A percentile compares a stretch with the other conserved stretches of the same genome.
phyloP scores from a whole-genome alignment of 2,329 filamentous ascomycete genomes.

The Epichloe festucae region DNA sequence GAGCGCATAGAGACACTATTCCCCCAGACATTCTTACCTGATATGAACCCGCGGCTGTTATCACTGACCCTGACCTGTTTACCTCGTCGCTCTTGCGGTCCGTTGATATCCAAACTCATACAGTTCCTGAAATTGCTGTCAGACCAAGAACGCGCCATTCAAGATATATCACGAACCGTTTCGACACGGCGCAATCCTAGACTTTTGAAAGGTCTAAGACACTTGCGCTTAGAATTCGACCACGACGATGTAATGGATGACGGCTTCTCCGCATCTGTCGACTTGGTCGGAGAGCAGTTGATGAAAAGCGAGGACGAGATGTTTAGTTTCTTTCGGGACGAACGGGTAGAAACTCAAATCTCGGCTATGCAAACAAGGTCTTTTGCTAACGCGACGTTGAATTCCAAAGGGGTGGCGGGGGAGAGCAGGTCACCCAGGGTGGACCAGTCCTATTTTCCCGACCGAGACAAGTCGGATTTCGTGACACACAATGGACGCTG shows the following conservation, averaged over 20 bases:
- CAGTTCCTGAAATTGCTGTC: conserved; percentile 33
- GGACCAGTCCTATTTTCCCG: conserved; percentile 1
- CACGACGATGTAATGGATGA: conserved; percentile 25
- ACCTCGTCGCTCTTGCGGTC: conserved; percentile 39
- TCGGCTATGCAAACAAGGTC: conserved; percentile 5
- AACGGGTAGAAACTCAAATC: conserved; percentile 5
- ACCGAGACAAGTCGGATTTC: conserved; percentile 11
- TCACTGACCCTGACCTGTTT: conserved; percentile 41
- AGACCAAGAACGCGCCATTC: conserved; percentile 35
- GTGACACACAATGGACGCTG: conserved; percentile 13
- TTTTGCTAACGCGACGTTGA: neutral
- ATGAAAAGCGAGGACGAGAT: conserved; percentile 24
- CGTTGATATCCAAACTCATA: conserved; percentile 33
- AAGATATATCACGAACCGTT: conserved; percentile 12
- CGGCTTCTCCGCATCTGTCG: conserved; percentile 17
- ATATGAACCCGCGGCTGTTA: conserved; percentile 42
- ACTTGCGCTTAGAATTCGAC: conserved; percentile 42
- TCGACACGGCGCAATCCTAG: conserved; percentile 26
- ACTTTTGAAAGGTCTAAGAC: conserved; percentile 37
- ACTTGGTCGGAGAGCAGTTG: conserved; percentile 29
- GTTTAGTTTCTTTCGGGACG: conserved; percentile 34
- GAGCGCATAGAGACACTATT: conserved; percentile 32
- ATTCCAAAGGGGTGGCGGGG: conserved; percentile 3
- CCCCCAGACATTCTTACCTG: conserved; percentile 35
- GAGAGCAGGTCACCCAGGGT: neutral